Evolutionary conservation across 768 basidiomycete species (phyloP).

Genomic region (Pisolithus microcarpus): DNA sequence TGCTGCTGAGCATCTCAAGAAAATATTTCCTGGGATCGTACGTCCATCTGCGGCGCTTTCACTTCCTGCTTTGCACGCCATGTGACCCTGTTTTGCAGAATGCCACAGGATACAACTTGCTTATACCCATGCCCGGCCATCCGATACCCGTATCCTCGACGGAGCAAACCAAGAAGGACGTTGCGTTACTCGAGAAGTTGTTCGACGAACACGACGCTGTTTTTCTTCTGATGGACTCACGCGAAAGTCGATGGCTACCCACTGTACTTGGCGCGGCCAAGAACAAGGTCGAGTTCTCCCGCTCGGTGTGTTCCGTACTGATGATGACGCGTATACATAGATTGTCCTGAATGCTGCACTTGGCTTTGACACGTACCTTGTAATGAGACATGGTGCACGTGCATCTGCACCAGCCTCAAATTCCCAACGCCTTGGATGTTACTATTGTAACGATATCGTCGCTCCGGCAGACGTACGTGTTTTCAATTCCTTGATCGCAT

Average conservation of each 20-base stretch:
- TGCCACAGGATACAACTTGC: conserved; percentile 67
- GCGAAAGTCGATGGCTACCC: conserved; percentile 95
- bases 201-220: conserved; percentile 84
- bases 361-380: conserved; percentile 93
- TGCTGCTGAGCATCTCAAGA: conserved; percentile 77
- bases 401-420: conserved; percentile 21
- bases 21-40: conserved; percentile 91
- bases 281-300: conserved; percentile 54
- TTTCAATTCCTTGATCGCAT: not conserved
- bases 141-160: conserved; percentile 62
- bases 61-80: not conserved
- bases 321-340: conserved; percentile 30
- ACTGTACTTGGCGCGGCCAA: conserved; percentile 81
- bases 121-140: conserved; percentile 97
- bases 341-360: conserved; percentile 92
- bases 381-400: conserved; percentile 90
- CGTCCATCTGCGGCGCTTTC: conserved; percentile 22
- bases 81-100: conserved; percentile 43
- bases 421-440: conserved; percentile 68
- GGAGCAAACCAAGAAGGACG: conserved; percentile 56
- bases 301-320: not conserved
- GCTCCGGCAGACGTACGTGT: conserved; percentile 82
- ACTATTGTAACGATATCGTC: conserved; percentile 98
- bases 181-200: conserved; percentile 65
- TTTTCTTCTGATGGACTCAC: conserved; percentile 96